Conservation (phyloP, 192 early-diverging fungal genomes). For the Dimargaris cristalligena region DNA sequence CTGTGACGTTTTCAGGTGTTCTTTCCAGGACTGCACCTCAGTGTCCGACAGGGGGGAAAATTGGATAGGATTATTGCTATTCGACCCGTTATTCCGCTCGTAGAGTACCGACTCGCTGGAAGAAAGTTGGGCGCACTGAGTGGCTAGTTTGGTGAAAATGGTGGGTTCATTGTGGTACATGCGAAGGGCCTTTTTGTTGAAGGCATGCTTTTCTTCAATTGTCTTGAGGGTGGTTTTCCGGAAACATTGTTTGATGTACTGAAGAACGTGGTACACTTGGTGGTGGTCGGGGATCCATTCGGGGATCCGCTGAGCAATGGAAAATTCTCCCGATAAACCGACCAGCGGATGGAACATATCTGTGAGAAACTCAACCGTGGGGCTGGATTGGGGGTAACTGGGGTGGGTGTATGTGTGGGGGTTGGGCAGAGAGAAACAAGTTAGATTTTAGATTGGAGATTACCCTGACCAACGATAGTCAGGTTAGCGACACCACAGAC, state of each 20-base stretch:
- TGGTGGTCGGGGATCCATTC: slow-evolving; percentile 6
- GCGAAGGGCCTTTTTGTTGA: not conserved
- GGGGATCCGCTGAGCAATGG: slow-evolving; percentile 2
- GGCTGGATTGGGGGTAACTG: not conserved
- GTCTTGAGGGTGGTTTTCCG: not conserved
- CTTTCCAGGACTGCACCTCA: not conserved
- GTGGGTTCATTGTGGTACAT: slow-evolving; percentile 8
- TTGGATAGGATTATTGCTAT: slow-evolving; percentile 1
- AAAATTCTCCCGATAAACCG: not conserved
- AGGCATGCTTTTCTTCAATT: not conserved
- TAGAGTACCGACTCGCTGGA: slow-evolving; percentile 4
- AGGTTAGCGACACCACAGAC: not conserved
- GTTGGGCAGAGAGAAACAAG: not conserved
- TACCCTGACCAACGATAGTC: no score
- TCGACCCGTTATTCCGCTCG: not conserved
- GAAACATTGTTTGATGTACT: not conserved
- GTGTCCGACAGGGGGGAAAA: not conserved
- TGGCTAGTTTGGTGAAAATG: not conserved
- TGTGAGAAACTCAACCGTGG: slow-evolving; percentile 1
- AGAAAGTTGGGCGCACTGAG: slow-evolving; percentile 5
- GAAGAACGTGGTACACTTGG: slow-evolving; percentile 6
- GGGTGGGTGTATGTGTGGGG: not conserved
- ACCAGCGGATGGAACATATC: slow-evolving; percentile 10
- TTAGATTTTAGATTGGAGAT: no score
- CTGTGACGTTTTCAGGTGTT: not conserved